Conservation (phyloP, 2,329 filamentous ascomycete genomes). For the Microthyrium microscopicum region DNA sequence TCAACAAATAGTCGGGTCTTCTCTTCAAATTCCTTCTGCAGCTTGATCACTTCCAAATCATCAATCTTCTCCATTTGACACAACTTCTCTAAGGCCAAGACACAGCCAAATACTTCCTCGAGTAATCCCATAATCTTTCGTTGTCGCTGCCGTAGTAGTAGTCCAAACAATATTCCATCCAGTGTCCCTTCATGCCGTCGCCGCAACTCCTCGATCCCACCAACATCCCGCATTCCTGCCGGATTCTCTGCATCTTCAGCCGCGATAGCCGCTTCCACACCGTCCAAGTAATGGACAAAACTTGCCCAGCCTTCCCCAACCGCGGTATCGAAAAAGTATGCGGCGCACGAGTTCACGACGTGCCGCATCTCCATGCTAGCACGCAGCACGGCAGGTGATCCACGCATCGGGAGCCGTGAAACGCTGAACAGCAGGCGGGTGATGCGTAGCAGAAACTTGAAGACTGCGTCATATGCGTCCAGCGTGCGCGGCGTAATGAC, state of each 20-base stretch:
- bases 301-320: constrained; percentile 56
- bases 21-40: constrained; percentile 52
- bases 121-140: constrained; percentile 54
- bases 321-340: constrained; percentile 67
- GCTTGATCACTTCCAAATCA: constrained; percentile 21
- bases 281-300: constrained; percentile 50
- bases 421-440: constrained; percentile 65
- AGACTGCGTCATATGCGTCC: constrained; percentile 70
- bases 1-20: constrained; percentile 60
- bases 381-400: not conserved
- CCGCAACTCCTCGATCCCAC: constrained; percentile 50
- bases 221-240: constrained; percentile 28
- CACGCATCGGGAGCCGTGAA: constrained; percentile 18
- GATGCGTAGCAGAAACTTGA: constrained; percentile 61
- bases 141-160: constrained; percentile 61
- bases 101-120: constrained; percentile 56
- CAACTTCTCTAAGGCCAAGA: constrained; percentile 48
- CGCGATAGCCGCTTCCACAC: constrained; percentile 41
- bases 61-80: constrained; percentile 14
- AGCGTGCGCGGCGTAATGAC: constrained; percentile 58
- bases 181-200: constrained; percentile 56
- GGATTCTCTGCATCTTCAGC: constrained; percentile 25
- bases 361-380: constrained; percentile 67
- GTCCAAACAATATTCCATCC: constrained; percentile 55
- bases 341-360: constrained; percentile 55